Evolutionary conservation across 306 rosid species (phyloP), one percentile per base, ranked within the genome.

Genomic region (Malus orientalis): DNA sequence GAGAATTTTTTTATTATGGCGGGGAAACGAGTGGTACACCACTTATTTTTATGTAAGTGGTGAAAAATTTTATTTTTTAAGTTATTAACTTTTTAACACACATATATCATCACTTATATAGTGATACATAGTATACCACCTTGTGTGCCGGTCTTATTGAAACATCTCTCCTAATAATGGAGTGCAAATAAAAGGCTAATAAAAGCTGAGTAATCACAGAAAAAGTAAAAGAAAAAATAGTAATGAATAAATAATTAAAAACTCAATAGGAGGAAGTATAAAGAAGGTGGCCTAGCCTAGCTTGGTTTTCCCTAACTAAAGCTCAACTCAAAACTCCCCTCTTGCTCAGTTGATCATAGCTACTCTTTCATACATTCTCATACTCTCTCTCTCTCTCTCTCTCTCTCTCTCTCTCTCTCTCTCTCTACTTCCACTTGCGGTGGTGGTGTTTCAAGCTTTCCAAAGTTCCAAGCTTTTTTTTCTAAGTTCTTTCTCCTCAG

Each of bases 241-340:
- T n/a, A n/a, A n/a, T n/a, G n/a, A n/a, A n/a, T n/a, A n/a, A n/a
- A n/a, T 20, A 13, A 49, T 49, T 49, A 1, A 23, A 58, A 78
- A 75, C 71, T 59, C 23, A 71, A 65, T 29, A 74, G 61, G n/a
- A 65, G 79, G 88, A 84, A 81, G 86, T 87, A 91, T 91, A 91
- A 91, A 89, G 91, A 84, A 85, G 85, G 89, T 19, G 66, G 79
- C 69, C 79, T 77, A 83, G 79, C 76, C 75, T 79, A 72, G 85
- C 71, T 49, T 87, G 79, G 79, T 78, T 78, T 71, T 82, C 42
- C 79, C 90, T 62, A 86, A 84, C 90, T 62, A 84, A 84, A 79
- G 33, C 87, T 76, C 23, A 69, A 67, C 82, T 40, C 10, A 58
- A 82, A 68, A 57, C 72, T 51, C 42, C 5, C 36, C 38, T 14